These are phyloP conservation scores for Glaciozyma martinii DNA, from an alignment of 768 basidiomycete species.

Conservation along the genomic window DNA sequence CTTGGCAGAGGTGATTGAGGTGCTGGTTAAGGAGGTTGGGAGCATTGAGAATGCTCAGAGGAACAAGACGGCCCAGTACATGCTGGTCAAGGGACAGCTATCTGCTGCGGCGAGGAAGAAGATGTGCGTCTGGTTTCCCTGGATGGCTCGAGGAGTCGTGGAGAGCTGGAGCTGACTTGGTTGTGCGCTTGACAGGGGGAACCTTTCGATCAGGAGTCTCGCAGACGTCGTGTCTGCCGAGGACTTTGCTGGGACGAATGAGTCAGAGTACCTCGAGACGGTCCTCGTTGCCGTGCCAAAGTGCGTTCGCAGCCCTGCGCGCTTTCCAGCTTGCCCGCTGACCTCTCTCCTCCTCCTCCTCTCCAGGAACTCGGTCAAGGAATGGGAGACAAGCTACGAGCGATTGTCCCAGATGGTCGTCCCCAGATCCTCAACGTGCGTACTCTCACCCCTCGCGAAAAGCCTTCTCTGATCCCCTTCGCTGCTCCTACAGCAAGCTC, in stretches of 20 bases:
- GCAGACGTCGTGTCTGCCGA: slow-evolving; percentile 73
- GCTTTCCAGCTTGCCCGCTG: background rate
- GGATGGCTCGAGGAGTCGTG: background rate
- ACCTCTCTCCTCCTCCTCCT: background rate
- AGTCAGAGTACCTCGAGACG: slow-evolving; percentile 91
- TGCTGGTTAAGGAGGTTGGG: slow-evolving; percentile 80
- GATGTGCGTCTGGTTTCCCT: slow-evolving; percentile 49
- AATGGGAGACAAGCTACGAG: slow-evolving; percentile 86
- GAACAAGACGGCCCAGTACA: slow-evolving; percentile 80
- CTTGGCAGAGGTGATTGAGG: slow-evolving; percentile 74
- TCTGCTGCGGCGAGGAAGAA: slow-evolving; percentile 90
- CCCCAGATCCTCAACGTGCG: slow-evolving; percentile 78
- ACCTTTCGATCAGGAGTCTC: slow-evolving; percentile 82
- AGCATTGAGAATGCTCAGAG: slow-evolving; percentile 94
- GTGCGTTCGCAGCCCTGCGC: slow-evolving; percentile 45
- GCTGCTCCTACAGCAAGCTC: slow-evolving; percentile 49
- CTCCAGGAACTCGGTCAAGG: slow-evolving; percentile 67
- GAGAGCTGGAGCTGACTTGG: background rate
- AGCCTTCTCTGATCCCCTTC: background rate
- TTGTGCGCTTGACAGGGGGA: slow-evolving; percentile 56
- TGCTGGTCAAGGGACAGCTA: slow-evolving; percentile 83
- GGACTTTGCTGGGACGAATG: slow-evolving; percentile 55
- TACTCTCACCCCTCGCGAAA: slow-evolving; percentile 18
- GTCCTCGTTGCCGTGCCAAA: slow-evolving; percentile 87
- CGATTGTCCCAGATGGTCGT: slow-evolving; percentile 80